Percentiles rank a stretch among this genome's conserved stretches.
Conservation (phyloP, 2,329 filamentous ascomycete species). For the Thermochaetoides dissita region DNA sequence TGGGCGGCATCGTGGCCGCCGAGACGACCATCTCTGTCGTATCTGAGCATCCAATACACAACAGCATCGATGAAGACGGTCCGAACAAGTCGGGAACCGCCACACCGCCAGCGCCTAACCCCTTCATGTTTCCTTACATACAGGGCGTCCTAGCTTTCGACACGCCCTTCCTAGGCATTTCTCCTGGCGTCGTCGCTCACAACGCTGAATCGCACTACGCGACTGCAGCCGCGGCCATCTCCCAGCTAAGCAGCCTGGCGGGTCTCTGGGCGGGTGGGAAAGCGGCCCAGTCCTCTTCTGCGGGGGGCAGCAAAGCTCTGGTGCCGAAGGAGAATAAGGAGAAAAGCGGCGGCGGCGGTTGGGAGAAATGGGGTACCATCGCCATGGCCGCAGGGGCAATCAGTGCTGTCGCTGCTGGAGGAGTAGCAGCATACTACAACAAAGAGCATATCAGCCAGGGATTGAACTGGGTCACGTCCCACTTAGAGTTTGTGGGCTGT, state of each 20-base stretch:
- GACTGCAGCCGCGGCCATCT: conserved; percentile 54
- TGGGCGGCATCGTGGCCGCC: conserved; percentile 83
- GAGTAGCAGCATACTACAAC: conserved; percentile 74
- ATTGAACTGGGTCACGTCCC: conserved; percentile 70
- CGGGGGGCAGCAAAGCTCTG: not conserved
- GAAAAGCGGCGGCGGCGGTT: conserved; percentile 27
- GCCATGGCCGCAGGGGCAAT: conserved; percentile 79
- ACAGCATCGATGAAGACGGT: conserved; percentile 24
- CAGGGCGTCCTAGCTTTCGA: conserved; percentile 86
- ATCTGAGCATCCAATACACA: conserved; percentile 39
- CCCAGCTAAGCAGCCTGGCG: conserved; percentile 50
- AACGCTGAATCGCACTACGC: conserved; percentile 78
- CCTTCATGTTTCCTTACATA: conserved; percentile 85
- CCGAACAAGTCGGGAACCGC: conserved; percentile 23
- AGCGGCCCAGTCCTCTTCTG: conserved; percentile 15
- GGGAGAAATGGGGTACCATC: conserved; percentile 73
- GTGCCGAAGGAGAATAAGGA: conserved; percentile 9
- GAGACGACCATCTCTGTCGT: conserved; percentile 67
- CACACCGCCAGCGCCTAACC: conserved; percentile 29
- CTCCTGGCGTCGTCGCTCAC: conserved; percentile 70
- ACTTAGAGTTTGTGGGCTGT: conserved; percentile 87
- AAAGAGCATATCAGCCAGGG: conserved; percentile 66
- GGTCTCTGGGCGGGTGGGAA: conserved; percentile 49
- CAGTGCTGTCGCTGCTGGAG: conserved; percentile 66
- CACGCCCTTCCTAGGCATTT: conserved; percentile 77